Conservation (phyloP, 2,329 filamentous ascomycete species). For the Claviceps sp. region DNA sequence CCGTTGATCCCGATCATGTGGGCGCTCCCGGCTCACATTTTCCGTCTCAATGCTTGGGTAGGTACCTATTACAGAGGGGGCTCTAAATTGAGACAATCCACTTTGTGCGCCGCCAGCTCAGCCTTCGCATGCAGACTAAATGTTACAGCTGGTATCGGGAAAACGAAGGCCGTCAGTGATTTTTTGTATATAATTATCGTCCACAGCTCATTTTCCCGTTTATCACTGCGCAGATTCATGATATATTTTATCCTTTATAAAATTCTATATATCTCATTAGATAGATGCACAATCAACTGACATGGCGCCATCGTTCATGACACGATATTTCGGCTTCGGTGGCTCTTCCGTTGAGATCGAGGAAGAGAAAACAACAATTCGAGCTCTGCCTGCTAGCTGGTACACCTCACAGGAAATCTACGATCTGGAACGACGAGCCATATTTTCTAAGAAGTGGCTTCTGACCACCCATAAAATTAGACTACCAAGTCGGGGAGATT, state of each 20-base stretch:
- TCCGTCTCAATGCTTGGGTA: background rate
- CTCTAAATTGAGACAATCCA: too few species aligned
- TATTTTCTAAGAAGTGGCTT: slow-evolving; percentile 44
- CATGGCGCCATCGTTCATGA: slow-evolving; percentile 16
- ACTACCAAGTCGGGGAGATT: slow-evolving; percentile 40
- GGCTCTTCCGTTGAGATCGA: slow-evolving; percentile 12
- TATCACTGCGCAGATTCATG: too few species aligned
- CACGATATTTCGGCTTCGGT: slow-evolving; percentile 26
- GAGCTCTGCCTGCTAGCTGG: slow-evolving; percentile 36
- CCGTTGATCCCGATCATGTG: slow-evolving; percentile 6
- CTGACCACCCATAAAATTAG: slow-evolving; percentile 39
- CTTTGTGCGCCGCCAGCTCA: too few species aligned
- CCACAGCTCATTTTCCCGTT: too few species aligned
- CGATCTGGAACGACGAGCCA: slow-evolving; percentile 41
- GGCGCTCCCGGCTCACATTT: slow-evolving; percentile 1
- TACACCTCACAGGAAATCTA: slow-evolving; percentile 40
- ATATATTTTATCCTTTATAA: background rate
- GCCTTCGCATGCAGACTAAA: too few species aligned
- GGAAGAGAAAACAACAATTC: slow-evolving; percentile 10
- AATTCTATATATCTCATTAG: background rate
- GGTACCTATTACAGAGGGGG: too few species aligned
- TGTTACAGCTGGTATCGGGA: too few species aligned
- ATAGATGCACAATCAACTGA: background rate
- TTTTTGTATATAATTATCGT: too few species aligned
- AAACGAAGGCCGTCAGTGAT: too few species aligned